A percentile compares a stretch with the other conserved stretches of the same genome.
Evolutionary conservation across 306 rosid species (phyloP).

Genomic region (Begonia peltatifolia): DNA sequence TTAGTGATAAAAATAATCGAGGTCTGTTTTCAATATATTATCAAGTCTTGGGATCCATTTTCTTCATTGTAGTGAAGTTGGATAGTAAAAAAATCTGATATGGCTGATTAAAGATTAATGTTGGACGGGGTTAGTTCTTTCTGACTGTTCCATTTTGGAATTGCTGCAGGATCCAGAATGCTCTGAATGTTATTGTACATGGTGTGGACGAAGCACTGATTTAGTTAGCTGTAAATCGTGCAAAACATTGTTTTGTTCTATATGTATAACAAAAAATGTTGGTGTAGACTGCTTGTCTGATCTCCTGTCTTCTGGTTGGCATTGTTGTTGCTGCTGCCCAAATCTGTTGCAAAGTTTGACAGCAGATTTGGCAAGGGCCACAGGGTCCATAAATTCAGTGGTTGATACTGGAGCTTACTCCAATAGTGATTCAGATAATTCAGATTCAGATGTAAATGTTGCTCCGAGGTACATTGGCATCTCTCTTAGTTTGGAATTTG

Average conservation of each 20-base stretch:
- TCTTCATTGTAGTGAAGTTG: too few relatives aligned
- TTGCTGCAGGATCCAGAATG: slow-evolving; percentile 53
- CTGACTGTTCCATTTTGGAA: slow-evolving; percentile 1
- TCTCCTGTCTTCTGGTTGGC: slow-evolving; percentile 42
- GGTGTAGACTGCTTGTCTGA: slow-evolving; percentile 42
- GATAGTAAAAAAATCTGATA: too few relatives aligned
- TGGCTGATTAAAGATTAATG: too few relatives aligned
- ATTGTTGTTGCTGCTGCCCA: slow-evolving; percentile 66
- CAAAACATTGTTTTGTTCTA: slow-evolving; percentile 42
- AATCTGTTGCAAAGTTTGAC: slow-evolving; percentile 38
- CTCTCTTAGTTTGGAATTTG: not conserved
- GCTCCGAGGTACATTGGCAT: slow-evolving; percentile 37
- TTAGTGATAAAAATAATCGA: too few relatives aligned
- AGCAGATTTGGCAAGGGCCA: slow-evolving; percentile 38
- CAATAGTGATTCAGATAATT: slow-evolving; percentile 60
- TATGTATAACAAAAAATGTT: slow-evolving; percentile 56
- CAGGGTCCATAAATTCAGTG: slow-evolving; percentile 18
- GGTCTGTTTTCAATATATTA: too few relatives aligned
- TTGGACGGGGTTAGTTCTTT: too few relatives aligned
- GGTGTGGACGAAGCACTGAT: slow-evolving; percentile 57
- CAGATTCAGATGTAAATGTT: slow-evolving; percentile 37
- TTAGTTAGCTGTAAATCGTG: slow-evolving; percentile 56
- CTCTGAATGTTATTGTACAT: slow-evolving; percentile 48
- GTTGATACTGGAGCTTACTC: slow-evolving; percentile 40
- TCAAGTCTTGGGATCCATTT: too few relatives aligned